These are phyloP conservation scores for sorghum (Sorghum bicolor) DNA, from an alignment of 176 grass and related monocot genomes.

Conservation along the genomic window DNA sequence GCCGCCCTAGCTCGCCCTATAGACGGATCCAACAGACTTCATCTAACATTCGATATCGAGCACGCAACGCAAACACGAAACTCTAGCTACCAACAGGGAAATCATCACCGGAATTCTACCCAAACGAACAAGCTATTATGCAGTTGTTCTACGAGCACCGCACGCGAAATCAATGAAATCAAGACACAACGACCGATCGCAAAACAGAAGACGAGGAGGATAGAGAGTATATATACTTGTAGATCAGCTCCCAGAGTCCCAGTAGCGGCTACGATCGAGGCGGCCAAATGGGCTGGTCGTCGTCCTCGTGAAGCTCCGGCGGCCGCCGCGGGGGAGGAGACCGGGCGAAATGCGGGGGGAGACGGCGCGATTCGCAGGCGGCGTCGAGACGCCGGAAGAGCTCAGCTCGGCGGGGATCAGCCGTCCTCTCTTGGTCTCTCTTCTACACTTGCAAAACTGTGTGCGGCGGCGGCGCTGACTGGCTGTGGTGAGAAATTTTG, in stretches of 20 bases:
- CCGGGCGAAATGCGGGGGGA: not conserved
- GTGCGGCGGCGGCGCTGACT: not conserved
- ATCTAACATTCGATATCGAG: not conserved
- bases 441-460: not conserved
- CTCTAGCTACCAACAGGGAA: too few species aligned
- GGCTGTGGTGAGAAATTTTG: not conserved
- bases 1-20: too few species aligned
- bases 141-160: not conserved
- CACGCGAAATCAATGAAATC: not conserved
- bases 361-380: not conserved
- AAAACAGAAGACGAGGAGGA: not conserved
- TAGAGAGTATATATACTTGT: slow-evolving; percentile 23
- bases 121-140: not conserved
- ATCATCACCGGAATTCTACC: too few species aligned
- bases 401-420: slow-evolving; percentile 3
- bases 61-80: not conserved
- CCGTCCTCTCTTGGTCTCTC: not conserved
- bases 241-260: too few species aligned
- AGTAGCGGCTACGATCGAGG: slow-evolving; percentile 3
- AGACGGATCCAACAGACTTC: too few species aligned
- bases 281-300: not conserved
- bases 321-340: not conserved
- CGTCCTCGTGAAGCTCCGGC: not conserved
- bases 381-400: slow-evolving; percentile 11
- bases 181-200: not conserved